A percentile compares a stretch with the other conserved stretches of the same genome.
Evolutionary conservation across 2,329 filamentous ascomycete genomes (phyloP).

Genomic region (Beauveria bassiana): DNA sequence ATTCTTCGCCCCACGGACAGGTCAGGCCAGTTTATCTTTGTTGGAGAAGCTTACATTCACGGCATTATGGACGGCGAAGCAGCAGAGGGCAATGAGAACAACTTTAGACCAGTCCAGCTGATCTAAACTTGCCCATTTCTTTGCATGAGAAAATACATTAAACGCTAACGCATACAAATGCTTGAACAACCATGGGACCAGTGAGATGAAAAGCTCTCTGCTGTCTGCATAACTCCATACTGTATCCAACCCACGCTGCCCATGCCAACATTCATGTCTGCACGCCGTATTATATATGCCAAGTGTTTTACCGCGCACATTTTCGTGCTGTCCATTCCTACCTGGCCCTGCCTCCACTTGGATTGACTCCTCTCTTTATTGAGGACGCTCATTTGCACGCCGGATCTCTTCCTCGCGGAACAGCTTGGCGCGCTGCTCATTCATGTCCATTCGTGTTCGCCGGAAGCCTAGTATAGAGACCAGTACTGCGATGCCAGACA

Average conservation of each 20-base stretch:
- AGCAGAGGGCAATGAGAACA: not conserved
- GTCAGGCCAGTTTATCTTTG: not conserved
- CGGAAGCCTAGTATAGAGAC: constrained; percentile 32
- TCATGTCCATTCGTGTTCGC: constrained; percentile 22
- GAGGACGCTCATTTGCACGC: not conserved
- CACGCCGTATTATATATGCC: not conserved
- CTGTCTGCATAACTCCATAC: not conserved
- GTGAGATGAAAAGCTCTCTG: not conserved
- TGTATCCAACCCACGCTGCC: not conserved
- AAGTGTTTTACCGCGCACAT: not conserved
- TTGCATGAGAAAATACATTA: not conserved
- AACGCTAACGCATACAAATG: not conserved
- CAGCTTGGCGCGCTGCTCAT: constrained; percentile 16
- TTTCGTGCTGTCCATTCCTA: not conserved
- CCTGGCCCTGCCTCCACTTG: not conserved
- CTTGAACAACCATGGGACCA: not conserved
- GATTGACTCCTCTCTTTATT: not conserved
- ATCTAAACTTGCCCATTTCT: not conserved
- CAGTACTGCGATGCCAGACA: constrained; percentile 34
- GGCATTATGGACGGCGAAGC: constrained; percentile 10
- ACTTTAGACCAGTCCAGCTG: not conserved
- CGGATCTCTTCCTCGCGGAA: not conserved
- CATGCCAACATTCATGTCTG: not conserved
- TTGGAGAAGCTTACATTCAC: constrained; percentile 7
- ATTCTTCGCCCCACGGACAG: constrained; percentile 2